phyloP scores from a whole-genome alignment of 805 yeast genomes.

The Sungouiella thailandica region DNA sequence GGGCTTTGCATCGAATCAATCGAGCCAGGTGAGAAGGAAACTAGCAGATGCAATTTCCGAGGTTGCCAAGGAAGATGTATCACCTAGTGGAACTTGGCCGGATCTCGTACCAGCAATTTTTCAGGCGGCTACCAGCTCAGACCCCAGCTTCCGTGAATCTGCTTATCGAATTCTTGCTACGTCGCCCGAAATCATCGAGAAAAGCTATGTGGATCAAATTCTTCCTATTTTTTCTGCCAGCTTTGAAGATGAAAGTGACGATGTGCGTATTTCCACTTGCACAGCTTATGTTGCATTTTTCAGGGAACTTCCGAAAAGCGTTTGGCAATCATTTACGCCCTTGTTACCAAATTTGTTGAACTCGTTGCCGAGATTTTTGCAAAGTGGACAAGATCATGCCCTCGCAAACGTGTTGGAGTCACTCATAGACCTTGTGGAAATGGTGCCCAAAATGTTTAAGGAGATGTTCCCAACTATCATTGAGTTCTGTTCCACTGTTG shows the following conservation, averaged over 20 bases:
- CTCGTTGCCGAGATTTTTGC: conserved; percentile 79
- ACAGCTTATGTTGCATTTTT: conserved; percentile 90
- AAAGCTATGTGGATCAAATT: conserved; percentile 48
- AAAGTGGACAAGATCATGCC: conserved; percentile 73
- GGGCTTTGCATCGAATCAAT: conserved; percentile 67
- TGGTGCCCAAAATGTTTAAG: conserved; percentile 92
- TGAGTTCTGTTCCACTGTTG: conserved; percentile 78
- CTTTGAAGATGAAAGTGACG: conserved; percentile 73
- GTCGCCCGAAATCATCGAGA: conserved; percentile 72
- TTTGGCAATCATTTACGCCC: conserved; percentile 74
- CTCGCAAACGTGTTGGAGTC: conserved; percentile 85
- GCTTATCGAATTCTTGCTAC: conserved; percentile 85
- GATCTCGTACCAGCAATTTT: conserved; percentile 72
- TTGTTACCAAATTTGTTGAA: conserved; percentile 80
- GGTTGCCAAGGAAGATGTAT: conserved; percentile 66
- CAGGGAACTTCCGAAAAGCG: conserved; percentile 68
- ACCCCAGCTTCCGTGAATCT: conserved; percentile 76
- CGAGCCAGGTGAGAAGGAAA: conserved; percentile 82
- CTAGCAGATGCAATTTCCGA: conserved; percentile 93
- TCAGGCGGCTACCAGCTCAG: conserved; percentile 51
- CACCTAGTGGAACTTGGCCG: conserved; percentile 60
- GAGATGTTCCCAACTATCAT: conserved; percentile 88
- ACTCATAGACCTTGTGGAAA: conserved; percentile 81
- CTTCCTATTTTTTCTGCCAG: conserved; percentile 75
- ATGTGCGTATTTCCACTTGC: conserved; percentile 86